These are phyloP conservation scores for Lactarius akahatsu DNA, from an alignment of 768 basidiomycete genomes.

Conservation along the genomic window DNA sequence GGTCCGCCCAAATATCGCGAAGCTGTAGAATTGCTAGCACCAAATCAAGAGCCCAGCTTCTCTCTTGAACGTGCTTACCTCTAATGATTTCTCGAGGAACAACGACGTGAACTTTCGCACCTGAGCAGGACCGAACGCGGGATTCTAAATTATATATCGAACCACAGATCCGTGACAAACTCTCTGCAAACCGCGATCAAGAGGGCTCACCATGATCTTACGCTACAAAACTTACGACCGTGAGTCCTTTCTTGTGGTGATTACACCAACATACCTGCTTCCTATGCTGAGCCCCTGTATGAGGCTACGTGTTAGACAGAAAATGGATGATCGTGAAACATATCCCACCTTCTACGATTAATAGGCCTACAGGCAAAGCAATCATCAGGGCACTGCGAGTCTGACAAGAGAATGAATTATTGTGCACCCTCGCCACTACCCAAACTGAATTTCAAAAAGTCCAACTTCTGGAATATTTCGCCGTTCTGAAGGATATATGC, in stretches of 20 bases:
- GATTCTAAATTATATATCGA: constrained; percentile 22
- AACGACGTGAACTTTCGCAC: constrained; percentile 30
- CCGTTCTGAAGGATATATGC: constrained; percentile 37
- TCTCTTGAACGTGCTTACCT: constrained; percentile 23
- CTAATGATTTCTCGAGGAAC: constrained; percentile 30
- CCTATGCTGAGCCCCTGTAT: constrained; percentile 19
- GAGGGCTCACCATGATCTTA: constrained; percentile 17
- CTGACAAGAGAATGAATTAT: not conserved
- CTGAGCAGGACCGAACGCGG: constrained; percentile 33
- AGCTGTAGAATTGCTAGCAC: constrained; percentile 24
- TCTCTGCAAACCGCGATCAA: not conserved
- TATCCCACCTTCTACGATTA: constrained; percentile 23
- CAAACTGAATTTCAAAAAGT: constrained; percentile 19
- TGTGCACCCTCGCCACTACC: constrained; percentile 21
- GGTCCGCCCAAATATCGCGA: constrained; percentile 34
- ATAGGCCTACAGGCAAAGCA: not conserved
- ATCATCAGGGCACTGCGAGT: not conserved
- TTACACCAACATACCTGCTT: constrained; percentile 11
- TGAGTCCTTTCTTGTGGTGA: not conserved
- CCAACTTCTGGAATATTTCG: constrained; percentile 38
- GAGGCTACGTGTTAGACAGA: not conserved
- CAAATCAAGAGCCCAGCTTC: not conserved
- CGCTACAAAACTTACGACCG: not conserved
- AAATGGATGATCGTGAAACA: not conserved
- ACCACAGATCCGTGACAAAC: not conserved